phyloP scores from a whole-genome alignment of 176 grass and related monocot genomes.

The Rhynchospora breviuscula region DNA sequence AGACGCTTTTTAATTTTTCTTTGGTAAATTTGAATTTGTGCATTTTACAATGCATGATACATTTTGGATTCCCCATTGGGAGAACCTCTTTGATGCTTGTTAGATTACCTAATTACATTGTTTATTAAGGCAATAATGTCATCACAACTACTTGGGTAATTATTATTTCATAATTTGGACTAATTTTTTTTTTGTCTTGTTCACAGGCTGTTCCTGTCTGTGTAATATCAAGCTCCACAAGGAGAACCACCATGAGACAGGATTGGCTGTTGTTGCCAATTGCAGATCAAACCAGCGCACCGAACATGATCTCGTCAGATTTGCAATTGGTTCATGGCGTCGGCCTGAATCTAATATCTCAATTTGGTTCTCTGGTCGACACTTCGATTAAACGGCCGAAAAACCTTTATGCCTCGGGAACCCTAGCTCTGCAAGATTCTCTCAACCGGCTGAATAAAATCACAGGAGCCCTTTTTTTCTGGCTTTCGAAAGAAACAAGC shows the following conservation, averaged over 20 bases:
- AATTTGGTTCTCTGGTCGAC: slow-evolving; percentile 48
- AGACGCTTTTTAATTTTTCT: neutral
- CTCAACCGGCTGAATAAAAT: slow-evolving; percentile 64
- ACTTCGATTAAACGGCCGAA: slow-evolving; percentile 46
- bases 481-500: slow-evolving; percentile 48
- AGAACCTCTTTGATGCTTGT: neutral
- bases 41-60: neutral
- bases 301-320: slow-evolving; percentile 50
- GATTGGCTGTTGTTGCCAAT: slow-evolving; percentile 41
- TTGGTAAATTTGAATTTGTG: neutral
- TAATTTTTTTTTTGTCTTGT: neutral
- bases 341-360: slow-evolving; percentile 42
- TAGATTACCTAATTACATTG: neutral
- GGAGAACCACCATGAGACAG: slow-evolving; percentile 39
- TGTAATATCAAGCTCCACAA: neutral
- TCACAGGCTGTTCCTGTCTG: neutral
- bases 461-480: slow-evolving; percentile 53
- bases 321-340: slow-evolving; percentile 51
- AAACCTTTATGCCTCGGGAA: slow-evolving; percentile 57
- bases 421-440: slow-evolving; percentile 44
- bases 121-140: neutral
- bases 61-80: neutral
- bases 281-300: slow-evolving; percentile 38
- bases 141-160: neutral
- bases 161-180: neutral